Base-by-base conservation (phyloP, 1,284 basidiomycete species). In the Ceratobasidium sp. region DNA sequence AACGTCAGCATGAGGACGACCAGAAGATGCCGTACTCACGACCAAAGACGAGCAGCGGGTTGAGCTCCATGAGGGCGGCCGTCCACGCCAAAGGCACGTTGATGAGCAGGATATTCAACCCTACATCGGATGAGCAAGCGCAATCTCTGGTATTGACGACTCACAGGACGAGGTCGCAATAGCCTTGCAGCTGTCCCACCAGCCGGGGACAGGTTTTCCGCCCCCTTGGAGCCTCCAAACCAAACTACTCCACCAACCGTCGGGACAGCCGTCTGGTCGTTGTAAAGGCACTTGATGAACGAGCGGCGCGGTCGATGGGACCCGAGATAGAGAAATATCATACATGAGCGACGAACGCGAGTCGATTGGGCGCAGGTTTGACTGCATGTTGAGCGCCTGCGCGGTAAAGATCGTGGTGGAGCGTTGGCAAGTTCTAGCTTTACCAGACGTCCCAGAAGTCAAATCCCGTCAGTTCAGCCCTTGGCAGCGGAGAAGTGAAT, bases 81-180 rank as follows among this genome's bases (percentile, higher is more conserved):
- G 58, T 58, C 69, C 69, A 70, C 17, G 69, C 42, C 25, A 70
- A 34, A 8, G 69, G 69, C 4, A 70, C 45, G 17, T 49, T 32
- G 12, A 70, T 12, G 17, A 68, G n/a, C 15, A 70, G 52, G 7
- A 49, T 47, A 34, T 70, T 68, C 7, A 70, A 42, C 62, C 60
- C 69, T 70, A 25, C 29, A 55, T 15, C 31, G 5, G 8, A 3
- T 8, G n/a, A 32, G 17, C 31, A 3, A 50, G 29, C 31, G 32
- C 17, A 54, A 15, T 50, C 13, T 4, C 7, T 25, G 5, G 15
- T 50, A 50, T 6, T 13, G 2, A 43, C 38, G 22, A 62, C 58
- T 43, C 31, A 62, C 58, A 62, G 3, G 58, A 62, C 8, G 43
- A 50, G 45, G 45, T 62, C 13, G 25, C 43, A 15, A 50, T 62